Evolutionary conservation across 805 yeast genomes (phyloP), one percentile per base, ranked within the genome.

Genomic region (Teunomyces gatunensis): DNA sequence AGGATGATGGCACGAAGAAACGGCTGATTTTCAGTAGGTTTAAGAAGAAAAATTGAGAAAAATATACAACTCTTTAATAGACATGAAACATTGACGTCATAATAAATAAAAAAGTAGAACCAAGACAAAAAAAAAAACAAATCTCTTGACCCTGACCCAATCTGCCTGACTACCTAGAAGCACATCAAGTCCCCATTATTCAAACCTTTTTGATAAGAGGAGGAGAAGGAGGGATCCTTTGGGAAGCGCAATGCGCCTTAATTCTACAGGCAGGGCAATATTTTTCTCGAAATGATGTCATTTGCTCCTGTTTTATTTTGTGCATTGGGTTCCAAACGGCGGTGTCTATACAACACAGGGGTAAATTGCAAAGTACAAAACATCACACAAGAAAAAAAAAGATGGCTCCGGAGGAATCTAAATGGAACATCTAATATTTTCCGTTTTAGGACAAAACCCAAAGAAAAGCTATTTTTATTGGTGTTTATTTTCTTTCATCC

Each of bases 11-110:
- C 10, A 32, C 34, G 18, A 32, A 32, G 11, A 39, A 46, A 20
- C 34, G 39, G 30, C 48, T 46, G 48, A 34, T 46, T 35, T 46
- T 46, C 28, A 29, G 33, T 40, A 46, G 34, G 32, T 41, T 46
- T 30, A 46, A 37, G 32, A 46, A 28, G 44, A 20, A 39, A n/a
- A 39, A 39, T 32, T 32, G 34, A 30, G 34, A 32, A 30, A 25
- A 32, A 13, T 32, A 32, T 32, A 32, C 17, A 32, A 13, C 15
- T 13, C 17, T 9, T n/a, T 30, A 30, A 32, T 32, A n/a, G 34
- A 32, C 18, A 15, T 32, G 18, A 32, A 32, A 32, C 34, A 15
- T 32, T 32, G 18, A 32, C 34, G 34, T 13, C 18, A 32, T 32
- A 18, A 18, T 18, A 18, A 18, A 18, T 11, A 4, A 13, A 30